phyloP scores from a whole-genome alignment of 331 rosid species.

The Arachis monticola region DNA sequence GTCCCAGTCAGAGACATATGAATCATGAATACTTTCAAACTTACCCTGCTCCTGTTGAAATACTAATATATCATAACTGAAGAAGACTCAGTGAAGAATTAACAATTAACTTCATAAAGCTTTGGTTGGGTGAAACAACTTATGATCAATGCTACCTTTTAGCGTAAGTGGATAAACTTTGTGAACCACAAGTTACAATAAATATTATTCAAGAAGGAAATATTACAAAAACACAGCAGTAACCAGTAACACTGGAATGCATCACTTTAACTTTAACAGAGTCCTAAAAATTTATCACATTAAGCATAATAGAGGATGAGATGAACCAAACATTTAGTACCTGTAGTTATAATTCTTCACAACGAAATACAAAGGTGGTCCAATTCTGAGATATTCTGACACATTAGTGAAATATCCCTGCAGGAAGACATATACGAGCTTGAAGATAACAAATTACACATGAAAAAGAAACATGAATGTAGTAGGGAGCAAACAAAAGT shows the following conservation, averaged over 20 bases:
- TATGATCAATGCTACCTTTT: constrained; percentile 15
- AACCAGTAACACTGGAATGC: constrained; percentile 26
- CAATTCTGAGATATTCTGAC: constrained; percentile 90
- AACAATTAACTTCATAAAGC: constrained; percentile 17
- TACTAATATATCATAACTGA: constrained; percentile 6
- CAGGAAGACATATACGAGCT: constrained; percentile 40
- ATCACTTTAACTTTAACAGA: constrained; percentile 16
- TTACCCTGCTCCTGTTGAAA: constrained; percentile 7
- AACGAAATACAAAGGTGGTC: constrained; percentile 94
- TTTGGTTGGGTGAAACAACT: constrained; percentile 17
- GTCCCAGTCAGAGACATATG: constrained; percentile 20
- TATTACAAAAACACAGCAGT: background rate
- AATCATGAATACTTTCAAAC: constrained; percentile 13
- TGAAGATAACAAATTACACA: constrained; percentile 24
- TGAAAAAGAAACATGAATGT: constrained; percentile 31
- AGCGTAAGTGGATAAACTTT: constrained; percentile 16
- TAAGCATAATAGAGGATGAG: constrained; percentile 21
- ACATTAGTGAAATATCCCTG: constrained; percentile 94
- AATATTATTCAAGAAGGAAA: constrained; percentile 21
- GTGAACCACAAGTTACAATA: constrained; percentile 25
- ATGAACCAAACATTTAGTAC: constrained; percentile 45
- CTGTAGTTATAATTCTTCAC: constrained; percentile 96
- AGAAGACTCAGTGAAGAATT: constrained; percentile 24
- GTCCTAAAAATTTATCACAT: background rate
- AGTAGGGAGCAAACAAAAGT: constrained; percentile 36